Percentiles rank a stretch among this genome's conserved stretches.
These are phyloP conservation scores for Dichotomocladium elegans DNA, from an alignment of 371 early-diverging fungal species.

Conservation along the genomic window DNA sequence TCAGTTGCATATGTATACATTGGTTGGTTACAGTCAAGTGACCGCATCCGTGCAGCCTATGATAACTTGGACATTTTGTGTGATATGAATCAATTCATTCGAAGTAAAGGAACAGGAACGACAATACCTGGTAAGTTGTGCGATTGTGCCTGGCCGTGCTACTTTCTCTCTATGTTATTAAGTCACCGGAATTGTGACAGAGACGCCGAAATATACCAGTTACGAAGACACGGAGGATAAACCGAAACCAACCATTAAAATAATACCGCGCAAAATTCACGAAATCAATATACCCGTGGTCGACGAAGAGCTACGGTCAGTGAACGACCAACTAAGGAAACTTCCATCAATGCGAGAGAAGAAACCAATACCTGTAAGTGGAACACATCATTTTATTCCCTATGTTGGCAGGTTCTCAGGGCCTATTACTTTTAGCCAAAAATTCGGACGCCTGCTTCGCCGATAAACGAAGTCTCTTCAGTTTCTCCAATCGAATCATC, in stretches of 20 bases:
- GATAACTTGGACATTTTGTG: constrained; percentile 8
- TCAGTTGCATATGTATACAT: not conserved
- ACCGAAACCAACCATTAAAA: not conserved
- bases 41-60: constrained; percentile 13
- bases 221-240: not conserved
- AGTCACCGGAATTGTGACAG: not conserved
- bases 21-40: constrained; percentile 10
- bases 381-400: too few species aligned
- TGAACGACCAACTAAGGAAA: constrained; percentile 18
- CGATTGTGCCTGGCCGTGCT: not conserved
- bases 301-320: constrained; percentile 24
- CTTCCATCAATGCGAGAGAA: constrained; percentile 13
- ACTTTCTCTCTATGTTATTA: not conserved
- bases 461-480: not conserved
- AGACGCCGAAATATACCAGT: constrained; percentile 4
- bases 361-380: too few species aligned
- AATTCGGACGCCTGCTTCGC: not conserved
- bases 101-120: constrained; percentile 10
- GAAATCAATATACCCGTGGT: constrained; percentile 24
- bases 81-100: constrained; percentile 16
- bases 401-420: too few species aligned
- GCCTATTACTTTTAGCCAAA: too few species aligned
- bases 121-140: constrained; percentile 10
- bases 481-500: not conserved
- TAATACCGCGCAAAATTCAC: constrained; percentile 3